These are phyloP conservation scores for Paecilomyces variotii DNA, from an alignment of 2,329 filamentous ascomycete species.

Conservation along the genomic window DNA sequence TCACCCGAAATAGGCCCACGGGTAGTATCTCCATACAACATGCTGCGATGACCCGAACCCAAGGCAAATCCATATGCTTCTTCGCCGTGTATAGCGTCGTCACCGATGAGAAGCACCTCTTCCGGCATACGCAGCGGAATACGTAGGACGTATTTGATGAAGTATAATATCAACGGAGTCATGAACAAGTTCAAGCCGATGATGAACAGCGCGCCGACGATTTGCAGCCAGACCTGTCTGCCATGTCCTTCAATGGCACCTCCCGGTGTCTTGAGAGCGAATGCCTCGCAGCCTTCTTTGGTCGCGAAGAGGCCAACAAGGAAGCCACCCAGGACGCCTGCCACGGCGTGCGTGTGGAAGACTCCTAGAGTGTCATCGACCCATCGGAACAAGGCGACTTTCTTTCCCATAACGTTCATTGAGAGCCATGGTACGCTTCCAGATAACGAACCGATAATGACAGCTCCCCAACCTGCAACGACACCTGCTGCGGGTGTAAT, in stretches of 20 bases:
- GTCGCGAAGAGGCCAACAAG: conserved; percentile 42
- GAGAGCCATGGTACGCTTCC: conserved; percentile 42
- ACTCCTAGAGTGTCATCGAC: conserved; percentile 47
- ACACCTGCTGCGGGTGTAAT: conserved; percentile 47
- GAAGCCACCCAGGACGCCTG: conserved; percentile 40
- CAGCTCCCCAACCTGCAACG: conserved; percentile 45
- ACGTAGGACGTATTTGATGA: conserved; percentile 44
- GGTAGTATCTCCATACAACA: not conserved
- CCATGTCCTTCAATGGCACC: conserved; percentile 46
- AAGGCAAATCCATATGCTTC: conserved; percentile 31
- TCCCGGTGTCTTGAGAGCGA: conserved; percentile 38
- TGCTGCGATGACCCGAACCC: conserved; percentile 1
- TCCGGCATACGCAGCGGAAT: conserved; percentile 43
- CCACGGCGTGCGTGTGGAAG: conserved; percentile 43
- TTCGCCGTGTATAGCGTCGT: conserved; percentile 44
- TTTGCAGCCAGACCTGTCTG: conserved; percentile 42
- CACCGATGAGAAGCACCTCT: conserved; percentile 38
- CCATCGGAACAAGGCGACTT: conserved; percentile 51
- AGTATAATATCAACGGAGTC: conserved; percentile 42
- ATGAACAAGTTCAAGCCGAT: conserved; percentile 46
- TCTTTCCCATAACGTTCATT: conserved; percentile 43
- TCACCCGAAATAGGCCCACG: not conserved
- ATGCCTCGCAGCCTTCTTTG: conserved; percentile 38
- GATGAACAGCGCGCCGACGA: conserved; percentile 43
- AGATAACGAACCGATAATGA: conserved; percentile 39